Evolutionary conservation across 345 rosid genomes (phyloP), one percentile per base, ranked within the genome.

Genomic region (Euphorbia pulcherrima): DNA sequence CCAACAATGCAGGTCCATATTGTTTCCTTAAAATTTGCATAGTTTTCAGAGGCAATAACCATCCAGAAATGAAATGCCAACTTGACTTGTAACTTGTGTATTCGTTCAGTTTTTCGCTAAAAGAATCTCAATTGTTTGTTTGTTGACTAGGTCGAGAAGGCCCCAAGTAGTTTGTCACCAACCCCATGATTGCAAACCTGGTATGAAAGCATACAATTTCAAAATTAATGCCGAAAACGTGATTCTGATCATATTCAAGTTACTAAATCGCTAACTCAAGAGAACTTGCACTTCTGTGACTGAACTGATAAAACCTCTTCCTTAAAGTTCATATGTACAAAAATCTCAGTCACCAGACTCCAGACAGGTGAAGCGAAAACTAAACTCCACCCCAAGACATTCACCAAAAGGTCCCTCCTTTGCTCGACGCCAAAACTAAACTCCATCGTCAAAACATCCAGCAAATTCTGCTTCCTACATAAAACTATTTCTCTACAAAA

Each of bases 141-240:
- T 83, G 74, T 11, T 83, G n/a, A 33, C 78, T 82, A 5, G 92
- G 86, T 78, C 92, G 94, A 67, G 89, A 69, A 58, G 92, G 88
- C 8, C 97, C 97, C 27, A 91, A 68, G 87, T 91, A 91, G 78
- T 89, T 94, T 71, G 97, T 86, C 60, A 86, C 99, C 84, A 94
- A 71, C 48, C 99, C 99, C 99, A 94, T 94, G 59, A 94, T 77
- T 53, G 96, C 97, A 82, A 91, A 94, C 98, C 98, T 93, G 88
- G 68, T 71, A 62, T 53, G 13, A 18, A 24, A 33, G 27, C 37
- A 66, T 26, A n/a, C 39, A 61, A 35, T 23, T 53, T 33, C 16
- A 33, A 69, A 60, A 24, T 53, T 24, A 50, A 30, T 39, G 59
- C 33, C 13, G 30, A 52, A 20, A 28, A 18, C n/a, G 44, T 13